A percentile compares a stretch with the other conserved stretches of the same genome.
Evolutionary conservation across 2,329 filamentous ascomycete genomes (phyloP).

Genomic region (Colletotrichum sp.): DNA sequence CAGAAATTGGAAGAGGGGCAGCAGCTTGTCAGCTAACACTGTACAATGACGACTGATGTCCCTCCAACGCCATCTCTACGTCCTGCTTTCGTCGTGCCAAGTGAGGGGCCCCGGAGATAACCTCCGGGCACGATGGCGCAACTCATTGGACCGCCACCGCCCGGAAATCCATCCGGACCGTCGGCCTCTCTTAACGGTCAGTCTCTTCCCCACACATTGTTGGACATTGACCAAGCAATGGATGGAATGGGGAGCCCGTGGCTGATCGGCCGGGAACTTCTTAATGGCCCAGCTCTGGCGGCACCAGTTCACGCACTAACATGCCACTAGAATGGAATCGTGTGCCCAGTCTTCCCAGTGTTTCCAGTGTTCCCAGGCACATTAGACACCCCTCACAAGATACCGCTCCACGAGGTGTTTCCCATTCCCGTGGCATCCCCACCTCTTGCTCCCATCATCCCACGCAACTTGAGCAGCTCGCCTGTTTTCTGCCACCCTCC

Average conservation of each 20-base stretch:
- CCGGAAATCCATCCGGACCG: neutral
- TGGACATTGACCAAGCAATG: neutral
- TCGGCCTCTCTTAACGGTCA: neutral
- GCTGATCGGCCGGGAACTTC: neutral
- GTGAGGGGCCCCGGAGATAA: neutral
- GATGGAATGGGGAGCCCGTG: neutral
- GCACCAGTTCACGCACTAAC: neutral
- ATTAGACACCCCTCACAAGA: neutral
- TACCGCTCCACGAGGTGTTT: neutral
- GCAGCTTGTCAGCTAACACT: neutral
- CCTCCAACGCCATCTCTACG: neutral
- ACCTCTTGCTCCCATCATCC: neutral
- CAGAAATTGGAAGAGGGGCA: neutral
- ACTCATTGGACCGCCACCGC: neutral
- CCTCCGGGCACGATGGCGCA: neutral
- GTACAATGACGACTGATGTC: slow-evolving; percentile 1
- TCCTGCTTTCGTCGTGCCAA: slow-evolving; percentile 10
- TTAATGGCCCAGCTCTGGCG: neutral
- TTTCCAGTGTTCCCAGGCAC: neutral
- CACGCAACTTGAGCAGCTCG: neutral
- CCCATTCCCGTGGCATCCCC: neutral
- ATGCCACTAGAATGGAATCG: neutral
- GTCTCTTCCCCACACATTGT: neutral
- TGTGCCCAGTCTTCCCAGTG: neutral
- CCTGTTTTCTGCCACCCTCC: neutral